Conservation (phyloP, 306 rosid species). For the Pueraria montana region DNA sequence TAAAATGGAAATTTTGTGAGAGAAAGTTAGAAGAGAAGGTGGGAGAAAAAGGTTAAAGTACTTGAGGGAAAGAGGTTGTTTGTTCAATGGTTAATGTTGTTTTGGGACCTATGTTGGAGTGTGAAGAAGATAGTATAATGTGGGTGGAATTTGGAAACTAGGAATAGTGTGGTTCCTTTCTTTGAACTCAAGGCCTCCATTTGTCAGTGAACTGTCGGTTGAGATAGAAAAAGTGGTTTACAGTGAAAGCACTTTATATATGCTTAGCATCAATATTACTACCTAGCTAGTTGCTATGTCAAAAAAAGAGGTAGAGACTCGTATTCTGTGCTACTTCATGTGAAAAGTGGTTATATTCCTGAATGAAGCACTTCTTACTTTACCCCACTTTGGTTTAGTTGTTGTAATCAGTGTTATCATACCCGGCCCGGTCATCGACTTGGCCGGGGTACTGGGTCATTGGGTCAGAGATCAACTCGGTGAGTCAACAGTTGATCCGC, state of each 20-base stretch:
- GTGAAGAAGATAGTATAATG: conserved; percentile 6
- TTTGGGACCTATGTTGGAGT: conserved; percentile 30
- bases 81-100: conserved; percentile 31
- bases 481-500: too few relatives aligned
- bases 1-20: not conserved
- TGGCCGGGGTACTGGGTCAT: too few relatives aligned
- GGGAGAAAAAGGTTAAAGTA: not conserved
- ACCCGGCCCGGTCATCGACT: too few relatives aligned
- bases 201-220: conserved; percentile 55
- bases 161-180: conserved; percentile 55
- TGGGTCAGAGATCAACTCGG: too few relatives aligned
- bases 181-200: conserved; percentile 53
- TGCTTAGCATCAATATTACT: not conserved
- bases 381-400: not conserved
- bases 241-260: not conserved
- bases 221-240: conserved; percentile 41
- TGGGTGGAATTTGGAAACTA: not conserved
- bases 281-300: not conserved
- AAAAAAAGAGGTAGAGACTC: conserved; percentile 29
- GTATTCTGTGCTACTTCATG: conserved; percentile 18
- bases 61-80: conserved; percentile 33
- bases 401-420: too few relatives aligned
- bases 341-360: not conserved
- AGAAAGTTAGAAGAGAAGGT: conserved; percentile 31
- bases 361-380: not conserved